phyloP scores from a whole-genome alignment of 805 yeast species.

The Ogataea trehaloabstinens region DNA sequence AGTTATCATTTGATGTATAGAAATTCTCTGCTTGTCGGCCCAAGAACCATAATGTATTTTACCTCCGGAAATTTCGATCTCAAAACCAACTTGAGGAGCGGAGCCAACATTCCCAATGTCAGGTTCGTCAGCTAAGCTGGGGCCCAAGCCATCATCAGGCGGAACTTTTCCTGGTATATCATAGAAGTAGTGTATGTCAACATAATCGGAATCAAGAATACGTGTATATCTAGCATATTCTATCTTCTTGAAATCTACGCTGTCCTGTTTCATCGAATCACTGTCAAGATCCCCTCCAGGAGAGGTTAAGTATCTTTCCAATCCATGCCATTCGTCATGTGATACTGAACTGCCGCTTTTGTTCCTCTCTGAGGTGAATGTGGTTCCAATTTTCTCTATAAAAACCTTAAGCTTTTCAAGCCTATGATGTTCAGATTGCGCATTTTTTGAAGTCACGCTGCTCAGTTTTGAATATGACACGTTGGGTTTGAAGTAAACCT shows the following conservation, averaged over 20 bases:
- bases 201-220: conserved; percentile 57
- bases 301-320: conserved; percentile 59
- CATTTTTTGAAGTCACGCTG: conserved; percentile 11
- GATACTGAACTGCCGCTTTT: conserved; percentile 4
- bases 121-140: conserved; percentile 36
- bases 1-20: conserved; percentile 61
- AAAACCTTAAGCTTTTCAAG: conserved; percentile 3
- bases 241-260: conserved; percentile 39
- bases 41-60: conserved; percentile 90
- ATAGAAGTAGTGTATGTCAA: conserved; percentile 58
- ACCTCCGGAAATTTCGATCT: conserved; percentile 47
- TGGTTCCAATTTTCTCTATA: conserved; percentile 3
- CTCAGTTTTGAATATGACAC: conserved; percentile 48
- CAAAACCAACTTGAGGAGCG: conserved; percentile 64
- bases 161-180: conserved; percentile 73
- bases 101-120: conserved; percentile 59
- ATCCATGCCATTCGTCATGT: conserved; percentile 64
- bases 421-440: neutral
- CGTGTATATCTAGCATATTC: conserved; percentile 85
- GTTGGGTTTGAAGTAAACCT: conserved; percentile 66
- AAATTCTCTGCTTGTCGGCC: conserved; percentile 82
- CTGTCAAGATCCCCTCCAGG: conserved; percentile 7
- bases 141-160: conserved; percentile 25
- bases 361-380: conserved; percentile 4
- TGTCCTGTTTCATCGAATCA: conserved; percentile 5